phyloP scores from a whole-genome alignment of 1,139 yeast genomes.

The Eremothecium sinecaudum region DNA sequence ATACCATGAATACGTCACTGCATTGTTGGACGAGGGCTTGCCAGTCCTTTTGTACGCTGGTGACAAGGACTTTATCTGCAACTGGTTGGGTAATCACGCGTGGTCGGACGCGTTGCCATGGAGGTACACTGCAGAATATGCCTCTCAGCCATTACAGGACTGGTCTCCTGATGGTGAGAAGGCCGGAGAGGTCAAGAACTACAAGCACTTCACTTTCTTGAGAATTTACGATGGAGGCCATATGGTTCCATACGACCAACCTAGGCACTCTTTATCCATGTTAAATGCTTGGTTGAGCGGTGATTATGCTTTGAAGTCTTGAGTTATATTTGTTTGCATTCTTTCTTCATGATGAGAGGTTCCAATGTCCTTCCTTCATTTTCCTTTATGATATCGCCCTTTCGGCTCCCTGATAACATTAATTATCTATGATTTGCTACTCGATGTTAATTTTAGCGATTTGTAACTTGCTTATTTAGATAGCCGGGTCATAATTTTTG shows the following conservation, averaged over 20 bases:
- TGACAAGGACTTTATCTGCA: conserved; percentile 78
- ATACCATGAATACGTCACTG: conserved; percentile 52
- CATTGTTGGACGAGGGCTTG: conserved; percentile 46
- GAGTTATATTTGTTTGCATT: no score
- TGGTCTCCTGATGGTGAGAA: conserved; percentile 38
- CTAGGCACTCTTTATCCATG: conserved; percentile 63
- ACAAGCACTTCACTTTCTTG: conserved; percentile 48
- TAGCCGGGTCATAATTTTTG: no score
- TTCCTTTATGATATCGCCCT: no score
- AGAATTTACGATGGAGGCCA: conserved; percentile 62
- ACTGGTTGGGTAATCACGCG: conserved; percentile 82
- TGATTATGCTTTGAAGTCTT: conserved; percentile 29
- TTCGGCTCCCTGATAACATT: no score
- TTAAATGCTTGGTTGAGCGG: conserved; percentile 68
- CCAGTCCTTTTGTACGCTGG: conserved; percentile 78
- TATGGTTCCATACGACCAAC: conserved; percentile 78
- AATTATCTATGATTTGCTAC: no score
- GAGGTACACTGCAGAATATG: conserved; percentile 49
- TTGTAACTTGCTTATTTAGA: no score
- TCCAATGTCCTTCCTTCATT: no score
- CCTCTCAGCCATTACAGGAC: conserved; percentile 34
- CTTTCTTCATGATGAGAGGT: no score
- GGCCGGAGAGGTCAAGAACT: conserved; percentile 52
- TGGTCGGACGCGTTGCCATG: conserved; percentile 67
- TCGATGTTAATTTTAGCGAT: no score